A percentile compares a stretch with the other conserved stretches of the same genome.
Conservation (phyloP, 139 green algal species). For the Chlorella sp. region DNA sequence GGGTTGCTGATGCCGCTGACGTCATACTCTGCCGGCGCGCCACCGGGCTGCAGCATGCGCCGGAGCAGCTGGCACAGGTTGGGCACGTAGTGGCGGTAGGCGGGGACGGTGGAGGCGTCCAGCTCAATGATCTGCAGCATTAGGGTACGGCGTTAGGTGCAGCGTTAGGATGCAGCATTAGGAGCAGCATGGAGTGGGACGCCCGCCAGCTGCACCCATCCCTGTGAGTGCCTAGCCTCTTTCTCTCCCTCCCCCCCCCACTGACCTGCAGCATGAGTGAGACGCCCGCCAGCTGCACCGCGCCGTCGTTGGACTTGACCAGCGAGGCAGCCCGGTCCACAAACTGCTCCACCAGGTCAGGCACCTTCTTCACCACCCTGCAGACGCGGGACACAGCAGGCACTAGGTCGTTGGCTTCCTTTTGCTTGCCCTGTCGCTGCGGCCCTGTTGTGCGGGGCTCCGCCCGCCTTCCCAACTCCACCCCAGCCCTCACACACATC, state of each 20-base stretch:
- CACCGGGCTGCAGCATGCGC: slow-evolving; percentile 54
- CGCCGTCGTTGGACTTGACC: slow-evolving; percentile 86
- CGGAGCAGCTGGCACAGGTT: slow-evolving; percentile 63
- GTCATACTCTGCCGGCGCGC: slow-evolving; percentile 83
- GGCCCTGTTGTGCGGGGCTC: neutral
- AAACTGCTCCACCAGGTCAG: slow-evolving; percentile 87
- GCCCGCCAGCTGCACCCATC: neutral
- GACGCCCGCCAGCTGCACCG: slow-evolving; percentile 74
- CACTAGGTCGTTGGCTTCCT: too few relatives aligned
- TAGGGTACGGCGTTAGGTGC: neutral
- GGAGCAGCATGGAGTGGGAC: neutral
- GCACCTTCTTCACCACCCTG: slow-evolving; percentile 88
- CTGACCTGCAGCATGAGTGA: slow-evolving; percentile 70
- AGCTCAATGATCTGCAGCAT: slow-evolving; percentile 12
- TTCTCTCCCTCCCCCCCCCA: too few relatives aligned
- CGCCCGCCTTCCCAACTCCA: neutral
- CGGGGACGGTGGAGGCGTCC: slow-evolving; percentile 6
- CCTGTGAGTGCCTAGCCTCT: too few relatives aligned
- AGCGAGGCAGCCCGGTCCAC: slow-evolving; percentile 61
- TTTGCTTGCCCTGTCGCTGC: neutral
- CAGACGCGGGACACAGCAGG: neutral
- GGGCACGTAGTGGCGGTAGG: slow-evolving; percentile 49
- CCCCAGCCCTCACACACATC: neutral
- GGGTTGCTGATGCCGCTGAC: slow-evolving; percentile 91
- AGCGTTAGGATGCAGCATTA: too few relatives aligned